Evolutionary conservation across 129 eudicot genomes (phyloP).

Genomic region (Solidago caesia): DNA sequence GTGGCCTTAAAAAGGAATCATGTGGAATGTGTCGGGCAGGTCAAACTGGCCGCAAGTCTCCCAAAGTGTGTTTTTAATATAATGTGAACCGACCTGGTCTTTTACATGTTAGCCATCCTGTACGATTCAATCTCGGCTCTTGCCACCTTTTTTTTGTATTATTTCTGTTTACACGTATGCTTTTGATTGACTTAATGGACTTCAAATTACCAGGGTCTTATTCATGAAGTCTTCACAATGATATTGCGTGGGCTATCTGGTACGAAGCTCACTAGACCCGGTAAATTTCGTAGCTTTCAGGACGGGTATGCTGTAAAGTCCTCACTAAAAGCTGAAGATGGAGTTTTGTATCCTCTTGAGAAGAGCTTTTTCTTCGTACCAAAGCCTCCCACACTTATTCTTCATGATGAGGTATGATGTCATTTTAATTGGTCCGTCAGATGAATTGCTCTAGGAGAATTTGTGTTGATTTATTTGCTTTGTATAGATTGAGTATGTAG

Average conservation of each 20-base stretch:
- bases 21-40: not conserved
- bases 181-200: conserved; percentile 7
- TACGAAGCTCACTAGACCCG: conserved; percentile 87
- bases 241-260: conserved; percentile 88
- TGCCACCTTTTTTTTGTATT: not conserved
- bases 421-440: not conserved
- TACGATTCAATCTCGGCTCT: too few species aligned
- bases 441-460: conserved; percentile 19
- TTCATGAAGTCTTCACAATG: conserved; percentile 80
- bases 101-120: too few species aligned
- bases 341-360: conserved; percentile 88
- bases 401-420: conserved; percentile 80
- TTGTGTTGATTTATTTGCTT: not conserved
- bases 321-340: conserved; percentile 95
- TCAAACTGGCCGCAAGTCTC: not conserved
- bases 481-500: conserved; percentile 86
- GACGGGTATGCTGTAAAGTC: conserved; percentile 96
- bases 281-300: conserved; percentile 85
- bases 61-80: not conserved
- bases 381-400: conserved; percentile 97
- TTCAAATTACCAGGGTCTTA: conserved; percentile 59
- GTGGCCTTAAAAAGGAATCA: not conserved
- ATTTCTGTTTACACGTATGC: not conserved
- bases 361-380: conserved; percentile 96
- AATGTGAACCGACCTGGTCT: not conserved